Base-by-base conservation (phyloP, 2,329 filamentous ascomycete species). In the Fusarium ambrosium region DNA sequence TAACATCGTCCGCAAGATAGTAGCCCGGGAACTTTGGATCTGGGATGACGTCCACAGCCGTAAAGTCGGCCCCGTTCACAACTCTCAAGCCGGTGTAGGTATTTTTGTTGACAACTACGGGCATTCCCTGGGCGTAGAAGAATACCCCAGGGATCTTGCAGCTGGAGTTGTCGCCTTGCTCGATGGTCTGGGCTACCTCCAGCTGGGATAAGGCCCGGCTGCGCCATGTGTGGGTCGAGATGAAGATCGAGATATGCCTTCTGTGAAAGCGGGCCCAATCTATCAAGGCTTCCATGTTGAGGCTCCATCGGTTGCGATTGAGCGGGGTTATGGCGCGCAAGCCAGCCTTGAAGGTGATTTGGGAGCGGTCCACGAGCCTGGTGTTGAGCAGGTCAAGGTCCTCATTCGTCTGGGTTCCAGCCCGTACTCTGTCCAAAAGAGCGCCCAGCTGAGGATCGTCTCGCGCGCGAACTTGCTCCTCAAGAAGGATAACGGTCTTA, bases 61-160 rank as follows among this genome's bases (percentile, higher is more conserved):
- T 37, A 63, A 70, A 70, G 64, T 70, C 68, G 3, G 62, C 64
- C n/a, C 68, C 53, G 58, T 70, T 70, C 22, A 70, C 59, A 61
- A 70, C 53, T 27, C 59, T 70, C 18, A 70, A 64, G 64, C 68
- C 68, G 45, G 68, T 67, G 45, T 70, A 70, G 18, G 34, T 67
- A 67, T 70, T 70, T 53, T 67, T 70, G 48, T 70, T 70, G 24
- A 70, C 60, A 51, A 70, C 68, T 20, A 70, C 60, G 51, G 68
- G 68, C 64, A 70, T 70, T 8, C 60, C 64, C 58, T 70, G 60
- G 60, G 68, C 59, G 39, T 72, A 71, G 64, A 68, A 68, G 51
- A 71, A 70, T 36, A 70, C 29, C 7, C 68, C 63, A 13, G 53
- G 63, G 59, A 70, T 48, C 53, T 70, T 67, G 29, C 68, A 71